Conservation (phyloP, 163 green algal genomes). For the Scenedesmus sp. region DNA sequence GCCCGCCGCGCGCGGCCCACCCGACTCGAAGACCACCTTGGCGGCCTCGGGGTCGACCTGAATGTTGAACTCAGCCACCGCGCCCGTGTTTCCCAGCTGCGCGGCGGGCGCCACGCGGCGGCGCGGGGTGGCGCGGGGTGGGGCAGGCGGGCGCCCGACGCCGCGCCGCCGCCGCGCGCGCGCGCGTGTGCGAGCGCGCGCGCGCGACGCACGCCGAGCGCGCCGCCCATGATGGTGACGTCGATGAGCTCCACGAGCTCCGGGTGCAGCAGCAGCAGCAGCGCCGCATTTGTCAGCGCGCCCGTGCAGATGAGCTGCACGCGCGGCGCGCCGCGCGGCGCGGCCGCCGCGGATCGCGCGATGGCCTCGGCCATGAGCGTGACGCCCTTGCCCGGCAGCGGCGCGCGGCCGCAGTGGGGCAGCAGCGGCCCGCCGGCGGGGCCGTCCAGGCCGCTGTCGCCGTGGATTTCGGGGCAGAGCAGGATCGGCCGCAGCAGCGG, state of each 20-base stretch:
- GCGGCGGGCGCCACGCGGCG: too few species aligned
- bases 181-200: too few species aligned
- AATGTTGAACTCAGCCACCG: conserved; percentile 72
- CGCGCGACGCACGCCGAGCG: conserved; percentile 60
- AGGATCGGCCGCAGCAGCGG: conserved; percentile 66
- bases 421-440: conserved; percentile 65
- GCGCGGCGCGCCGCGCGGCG: conserved; percentile 13
- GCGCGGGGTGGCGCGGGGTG: too few species aligned
- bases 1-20: not conserved
- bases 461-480: conserved; percentile 91
- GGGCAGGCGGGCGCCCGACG: too few species aligned
- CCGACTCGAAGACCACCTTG: conserved; percentile 86
- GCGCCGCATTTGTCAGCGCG: conserved; percentile 87
- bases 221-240: conserved; percentile 86
- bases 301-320: conserved; percentile 83
- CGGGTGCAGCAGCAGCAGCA: conserved; percentile 92
- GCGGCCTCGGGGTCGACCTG: conserved; percentile 93
- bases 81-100: conserved; percentile 54
- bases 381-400: conserved; percentile 55
- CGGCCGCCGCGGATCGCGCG: too few species aligned
- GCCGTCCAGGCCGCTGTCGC: conserved; percentile 82
- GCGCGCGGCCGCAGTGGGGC: conserved; percentile 46
- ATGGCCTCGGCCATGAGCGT: conserved; percentile 60
- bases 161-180: too few species aligned
- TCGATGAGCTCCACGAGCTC: conserved; percentile 79